Base-by-base conservation (phyloP, 2,329 filamentous ascomycete genomes). In the Calonectria henricotiae region DNA sequence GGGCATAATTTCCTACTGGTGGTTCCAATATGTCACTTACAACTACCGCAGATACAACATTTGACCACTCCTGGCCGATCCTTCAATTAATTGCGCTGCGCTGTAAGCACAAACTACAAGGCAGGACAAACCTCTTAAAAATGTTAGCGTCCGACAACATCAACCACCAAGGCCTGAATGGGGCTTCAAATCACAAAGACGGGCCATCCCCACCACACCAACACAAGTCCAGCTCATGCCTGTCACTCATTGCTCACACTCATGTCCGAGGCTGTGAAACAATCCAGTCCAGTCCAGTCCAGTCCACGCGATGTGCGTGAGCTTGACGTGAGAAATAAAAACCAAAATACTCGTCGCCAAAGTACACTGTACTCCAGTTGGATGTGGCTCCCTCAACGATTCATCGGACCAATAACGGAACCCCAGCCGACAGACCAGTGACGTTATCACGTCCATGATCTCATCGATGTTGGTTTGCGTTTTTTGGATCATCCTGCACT, bases 361-460 rank as follows among this genome's bases (percentile, higher is more conserved):
- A 61, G 54, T 65, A 69, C 41, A 27, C 12, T 54, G 54, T 54
- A 69, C 47, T 46, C 43, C 25, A 5, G 49, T 32, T 11, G 37
- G 46, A 39, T 62, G 63, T 67, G 43, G 64, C 61, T 69, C 62
- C 51, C 49, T 23, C 67, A 69, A 12, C 62, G 61, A 54, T 37
- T 25, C 54, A 69, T 62, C 67, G 43, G 17, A 27, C 68, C 68
- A 67, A 70, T 70, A 51, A 47, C 49, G 58, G 63, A 49, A n/a
- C 47, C 49, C 55, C 49, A 17, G 41, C 55, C 12, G 64, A 39
- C 41, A 39, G 43, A 27, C 35, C 23, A 67, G 58, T 70, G 68
- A 67, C 64, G 68, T 67, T 67, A 67, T 70, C 68, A 51, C 32
- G 25, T 55, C 68, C 63, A 70, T 70, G 68, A 67, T 67, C 63